A percentile compares a stretch with the other conserved stretches of the same genome.
These are phyloP conservation scores for Boletus subcaerulescens DNA, from an alignment of 768 basidiomycete species.

Conservation along the genomic window DNA sequence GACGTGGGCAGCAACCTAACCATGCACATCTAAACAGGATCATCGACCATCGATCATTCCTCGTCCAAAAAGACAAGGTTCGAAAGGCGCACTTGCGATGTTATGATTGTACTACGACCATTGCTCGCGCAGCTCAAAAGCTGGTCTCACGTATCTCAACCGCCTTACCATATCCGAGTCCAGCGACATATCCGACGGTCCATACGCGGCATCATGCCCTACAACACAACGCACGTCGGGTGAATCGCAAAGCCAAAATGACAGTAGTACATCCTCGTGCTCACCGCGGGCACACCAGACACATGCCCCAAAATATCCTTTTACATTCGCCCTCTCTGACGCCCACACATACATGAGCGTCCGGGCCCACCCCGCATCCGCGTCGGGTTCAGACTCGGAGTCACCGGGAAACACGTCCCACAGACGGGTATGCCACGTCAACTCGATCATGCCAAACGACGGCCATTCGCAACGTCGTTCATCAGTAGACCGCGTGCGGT, in stretches of 20 bases:
- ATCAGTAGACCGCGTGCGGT: conserved; percentile 41
- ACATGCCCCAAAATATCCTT: conserved; percentile 40
- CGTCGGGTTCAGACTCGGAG: too few species aligned
- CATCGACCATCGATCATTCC: too few species aligned
- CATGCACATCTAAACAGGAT: conserved; percentile 37
- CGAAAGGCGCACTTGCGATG: conserved; percentile 17
- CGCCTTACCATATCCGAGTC: conserved; percentile 22
- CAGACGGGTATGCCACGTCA: conserved; percentile 39
- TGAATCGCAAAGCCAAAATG: too few species aligned
- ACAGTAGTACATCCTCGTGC: neutral
- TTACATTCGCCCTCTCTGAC: conserved; percentile 32
- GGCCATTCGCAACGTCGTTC: conserved; percentile 37
- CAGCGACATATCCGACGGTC: conserved; percentile 24
- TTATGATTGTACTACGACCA: conserved; percentile 41
- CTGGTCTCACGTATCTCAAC: conserved; percentile 30
- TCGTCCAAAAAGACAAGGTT: too few species aligned
- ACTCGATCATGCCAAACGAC: conserved; percentile 26
- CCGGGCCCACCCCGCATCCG: conserved; percentile 29
- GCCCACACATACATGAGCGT: conserved; percentile 39
- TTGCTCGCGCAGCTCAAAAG: conserved; percentile 35
- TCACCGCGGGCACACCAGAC: conserved; percentile 38
- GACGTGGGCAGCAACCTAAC: conserved; percentile 31
- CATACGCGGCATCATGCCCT: conserved; percentile 36
- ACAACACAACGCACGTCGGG: neutral
- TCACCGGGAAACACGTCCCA: conserved; percentile 35